Conservation (phyloP, 1,139 yeast genomes). For the Suzukiozyma palmioleophila region DNA sequence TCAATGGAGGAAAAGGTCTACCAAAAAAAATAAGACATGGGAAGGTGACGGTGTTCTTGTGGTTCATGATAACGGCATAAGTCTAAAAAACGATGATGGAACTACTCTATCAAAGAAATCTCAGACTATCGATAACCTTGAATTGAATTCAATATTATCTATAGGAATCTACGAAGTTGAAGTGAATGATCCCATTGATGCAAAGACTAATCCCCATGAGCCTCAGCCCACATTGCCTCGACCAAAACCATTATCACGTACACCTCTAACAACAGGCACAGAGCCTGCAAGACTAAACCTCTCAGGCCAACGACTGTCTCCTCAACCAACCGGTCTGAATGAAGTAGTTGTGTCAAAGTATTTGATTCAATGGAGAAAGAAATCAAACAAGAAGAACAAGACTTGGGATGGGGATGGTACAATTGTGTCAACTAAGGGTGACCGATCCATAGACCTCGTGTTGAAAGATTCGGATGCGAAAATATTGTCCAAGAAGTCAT, state of each 20-base stretch:
- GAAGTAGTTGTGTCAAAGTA: slow-evolving; percentile 10
- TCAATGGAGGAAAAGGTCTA: slow-evolving; percentile 68
- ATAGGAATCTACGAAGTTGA: slow-evolving; percentile 28
- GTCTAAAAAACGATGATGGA: slow-evolving; percentile 2
- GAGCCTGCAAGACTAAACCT: no score
- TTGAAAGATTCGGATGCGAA: slow-evolving; percentile 1
- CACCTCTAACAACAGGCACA: no score
- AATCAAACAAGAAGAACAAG: slow-evolving; percentile 72
- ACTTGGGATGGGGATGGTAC: slow-evolving; percentile 94
- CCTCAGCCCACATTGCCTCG: no score
- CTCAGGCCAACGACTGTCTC: no score
- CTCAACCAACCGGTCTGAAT: no score
- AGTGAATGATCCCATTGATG: slow-evolving; percentile 14
- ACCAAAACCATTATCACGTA: no score
- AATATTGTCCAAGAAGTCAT: background rate
- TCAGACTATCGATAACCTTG: background rate
- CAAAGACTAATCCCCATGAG: no score
- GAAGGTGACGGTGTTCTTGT: slow-evolving; percentile 79
- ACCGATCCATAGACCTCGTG: background rate
- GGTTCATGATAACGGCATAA: slow-evolving; percentile 2
- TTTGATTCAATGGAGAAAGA: slow-evolving; percentile 65
- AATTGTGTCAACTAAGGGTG: background rate
- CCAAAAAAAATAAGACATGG: slow-evolving; percentile 88
- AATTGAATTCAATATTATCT: slow-evolving; percentile 11
- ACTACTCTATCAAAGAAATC: slow-evolving; percentile 1